Percentiles rank a stretch among this genome's conserved stretches.
These are phyloP conservation scores for Suhomyces prunicola DNA, from an alignment of 805 yeast species.

Conservation along the genomic window DNA sequence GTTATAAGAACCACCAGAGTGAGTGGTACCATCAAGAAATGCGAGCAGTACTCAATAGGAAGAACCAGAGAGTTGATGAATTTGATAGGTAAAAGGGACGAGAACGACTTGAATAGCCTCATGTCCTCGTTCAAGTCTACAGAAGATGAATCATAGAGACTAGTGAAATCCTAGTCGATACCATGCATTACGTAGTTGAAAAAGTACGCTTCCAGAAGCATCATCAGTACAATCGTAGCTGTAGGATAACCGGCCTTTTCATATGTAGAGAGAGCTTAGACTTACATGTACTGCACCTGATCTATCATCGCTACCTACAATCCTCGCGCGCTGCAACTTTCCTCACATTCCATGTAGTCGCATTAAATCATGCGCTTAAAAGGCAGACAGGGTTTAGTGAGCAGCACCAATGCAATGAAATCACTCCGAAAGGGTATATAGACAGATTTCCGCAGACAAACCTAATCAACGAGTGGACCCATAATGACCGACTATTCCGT, in stretches of 20 bases:
- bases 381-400: neutral
- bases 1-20: conserved; percentile 64
- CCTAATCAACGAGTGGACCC: neutral
- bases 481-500: conserved; percentile 50
- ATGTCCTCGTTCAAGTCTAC: conserved; percentile 7
- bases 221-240: neutral
- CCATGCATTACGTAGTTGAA: neutral
- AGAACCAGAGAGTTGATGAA: conserved; percentile 40
- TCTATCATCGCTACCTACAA: neutral
- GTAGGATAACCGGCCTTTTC: neutral
- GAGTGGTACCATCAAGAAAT: conserved; percentile 84
- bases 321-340: neutral
- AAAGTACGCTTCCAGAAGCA: neutral
- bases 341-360: neutral
- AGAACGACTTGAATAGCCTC: conserved; percentile 5
- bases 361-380: neutral
- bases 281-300: too few species aligned
- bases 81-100: conserved; percentile 2
- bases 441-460: neutral
- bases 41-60: conserved; percentile 65
- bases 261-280: neutral
- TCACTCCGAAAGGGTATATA: neutral
- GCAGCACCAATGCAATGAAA: neutral
- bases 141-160: neutral
- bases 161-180: neutral